Evolutionary conservation across 768 basidiomycete genomes (phyloP), one percentile per base, ranked within the genome.

Genomic region (Lentinula boryana): DNA sequence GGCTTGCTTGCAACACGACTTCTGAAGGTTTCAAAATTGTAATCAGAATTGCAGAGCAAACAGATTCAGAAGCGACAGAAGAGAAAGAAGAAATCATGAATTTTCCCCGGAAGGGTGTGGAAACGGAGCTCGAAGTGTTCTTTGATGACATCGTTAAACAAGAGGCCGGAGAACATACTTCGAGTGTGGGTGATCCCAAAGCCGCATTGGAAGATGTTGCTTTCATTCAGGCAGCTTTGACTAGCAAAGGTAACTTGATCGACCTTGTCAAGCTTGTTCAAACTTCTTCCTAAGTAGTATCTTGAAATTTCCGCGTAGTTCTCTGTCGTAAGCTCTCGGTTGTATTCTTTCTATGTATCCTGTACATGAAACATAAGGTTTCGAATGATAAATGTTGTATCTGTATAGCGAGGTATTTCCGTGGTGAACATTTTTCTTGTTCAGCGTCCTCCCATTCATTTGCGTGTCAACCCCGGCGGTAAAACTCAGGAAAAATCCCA

Each of bases 211-310:
- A 75, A 63, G 93, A 95, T 69, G 84, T 95, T 32, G 89, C 88
- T 31, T 76, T 93, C 66, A 87, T 95, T 62, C 79, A 95, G 74
- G 91, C 88, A 31, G 83, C 82, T 32, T 74, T 94, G 75, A 86
- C 81, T 40, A 88, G 87, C 65, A 72, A 80, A 18, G 90, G 90
- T 5, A 66, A 75, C 61, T 69, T 80, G 40, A 78, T 93, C 2
- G 83, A 88, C 70, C 72, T 93, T 52, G 68, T 69, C 56, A 76
- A 75, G 60, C 65, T 81, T 35, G 66, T 74, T 50, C 56, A 57
- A 31, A 18, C 36, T 6, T 41, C 41, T 46, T 43, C 36, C 36
- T 53, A 53, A 18, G 51, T 32, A 33, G 6, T 8, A 23, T 16
- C 46, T 48, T n/a, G 21, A 48, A 21, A 48, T 48, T 48, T 48